These are phyloP conservation scores for Ailanthus altissimus DNA, from an alignment of 345 rosid species.

Conservation along the genomic window DNA sequence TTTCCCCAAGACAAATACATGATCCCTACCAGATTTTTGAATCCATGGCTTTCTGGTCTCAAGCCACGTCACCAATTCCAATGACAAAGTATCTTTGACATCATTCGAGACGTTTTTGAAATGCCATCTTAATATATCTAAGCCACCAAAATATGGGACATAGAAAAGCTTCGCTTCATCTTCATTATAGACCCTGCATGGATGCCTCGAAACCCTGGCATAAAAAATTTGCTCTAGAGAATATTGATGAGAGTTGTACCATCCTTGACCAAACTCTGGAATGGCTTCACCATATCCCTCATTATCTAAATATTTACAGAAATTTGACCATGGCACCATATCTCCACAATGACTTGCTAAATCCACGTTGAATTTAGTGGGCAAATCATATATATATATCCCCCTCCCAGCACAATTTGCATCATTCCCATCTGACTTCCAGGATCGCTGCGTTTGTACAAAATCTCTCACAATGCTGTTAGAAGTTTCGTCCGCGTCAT, in stretches of 20 bases:
- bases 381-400: slow-evolving; percentile 71
- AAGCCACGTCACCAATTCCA: slow-evolving; percentile 76
- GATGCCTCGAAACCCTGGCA: slow-evolving; percentile 66
- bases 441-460: slow-evolving; percentile 63
- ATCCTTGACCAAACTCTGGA: slow-evolving; percentile 57
- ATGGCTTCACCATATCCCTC: slow-evolving; percentile 62
- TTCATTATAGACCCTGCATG: slow-evolving; percentile 69
- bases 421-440: slow-evolving; percentile 32
- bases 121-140: slow-evolving; percentile 88
- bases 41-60: slow-evolving; percentile 54
- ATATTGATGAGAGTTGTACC: slow-evolving; percentile 77
- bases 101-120: slow-evolving; percentile 77
- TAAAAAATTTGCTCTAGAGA: slow-evolving; percentile 80
- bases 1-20: slow-evolving; percentile 81
- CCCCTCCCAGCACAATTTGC: slow-evolving; percentile 55
- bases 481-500: slow-evolving; percentile 44
- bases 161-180: slow-evolving; percentile 70
- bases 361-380: slow-evolving; percentile 79
- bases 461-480: slow-evolving; percentile 40
- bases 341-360: slow-evolving; percentile 68
- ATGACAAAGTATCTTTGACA: slow-evolving; percentile 53
- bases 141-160: slow-evolving; percentile 79
- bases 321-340: slow-evolving; percentile 72
- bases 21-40: slow-evolving; percentile 64
- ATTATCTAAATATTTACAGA: slow-evolving; percentile 59